Evolutionary conservation across 2,329 filamentous ascomycete species (phyloP).

Genomic region (Aspergillus novofumigatus): DNA sequence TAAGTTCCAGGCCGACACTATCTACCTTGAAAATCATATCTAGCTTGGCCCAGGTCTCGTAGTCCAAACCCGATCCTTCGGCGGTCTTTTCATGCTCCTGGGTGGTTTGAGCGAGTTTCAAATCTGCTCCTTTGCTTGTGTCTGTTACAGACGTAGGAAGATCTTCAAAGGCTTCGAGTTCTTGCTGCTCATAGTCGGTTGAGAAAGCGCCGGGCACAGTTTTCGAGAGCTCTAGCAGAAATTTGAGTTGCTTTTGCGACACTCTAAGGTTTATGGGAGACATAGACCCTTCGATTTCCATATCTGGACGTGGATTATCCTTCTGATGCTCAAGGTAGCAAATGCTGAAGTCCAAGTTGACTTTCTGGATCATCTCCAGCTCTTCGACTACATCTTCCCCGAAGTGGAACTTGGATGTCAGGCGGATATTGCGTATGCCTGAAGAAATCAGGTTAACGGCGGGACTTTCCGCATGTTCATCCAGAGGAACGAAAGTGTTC

Average conservation of each 20-base stretch:
- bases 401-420: slow-evolving; percentile 89
- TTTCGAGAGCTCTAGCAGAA: slow-evolving; percentile 79
- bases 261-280: slow-evolving; percentile 87
- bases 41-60: slow-evolving; percentile 83
- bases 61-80: slow-evolving; percentile 66
- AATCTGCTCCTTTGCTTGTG: slow-evolving; percentile 46
- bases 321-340: slow-evolving; percentile 83
- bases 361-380: slow-evolving; percentile 93
- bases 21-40: slow-evolving; percentile 87
- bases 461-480: slow-evolving; percentile 67
- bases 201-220: slow-evolving; percentile 86
- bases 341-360: slow-evolving; percentile 88
- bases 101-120: slow-evolving; percentile 49
- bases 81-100: slow-evolving; percentile 49
- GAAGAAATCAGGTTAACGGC: slow-evolving; percentile 86
- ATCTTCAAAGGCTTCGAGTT: slow-evolving; percentile 70
- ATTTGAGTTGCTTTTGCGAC: slow-evolving; percentile 86
- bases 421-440: slow-evolving; percentile 84
- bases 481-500: slow-evolving; percentile 83
- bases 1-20: slow-evolving; percentile 81
- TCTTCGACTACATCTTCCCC: slow-evolving; percentile 69
- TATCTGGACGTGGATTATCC: slow-evolving; percentile 76
- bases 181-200: slow-evolving; percentile 65
- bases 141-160: slow-evolving; percentile 56
- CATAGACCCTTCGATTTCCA: slow-evolving; percentile 87